Evolutionary conservation across 2,329 filamentous ascomycete genomes (phyloP).

Genomic region (Dothideomycetes sp.): DNA sequence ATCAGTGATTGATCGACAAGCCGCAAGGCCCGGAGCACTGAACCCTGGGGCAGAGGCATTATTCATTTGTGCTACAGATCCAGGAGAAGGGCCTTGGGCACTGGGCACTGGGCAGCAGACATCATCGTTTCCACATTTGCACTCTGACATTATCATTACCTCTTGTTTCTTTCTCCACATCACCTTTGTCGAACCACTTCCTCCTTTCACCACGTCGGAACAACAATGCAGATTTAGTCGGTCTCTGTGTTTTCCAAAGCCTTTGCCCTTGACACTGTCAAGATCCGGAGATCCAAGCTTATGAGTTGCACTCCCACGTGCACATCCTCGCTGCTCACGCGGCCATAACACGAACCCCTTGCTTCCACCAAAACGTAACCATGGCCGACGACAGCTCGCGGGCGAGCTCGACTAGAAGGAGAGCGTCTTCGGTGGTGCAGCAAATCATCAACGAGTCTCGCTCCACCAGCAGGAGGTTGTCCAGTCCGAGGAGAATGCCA

Average conservation of each 20-base stretch:
- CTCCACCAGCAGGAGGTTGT: not conserved
- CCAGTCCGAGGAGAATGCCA: constrained; percentile 10
- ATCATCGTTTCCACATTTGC: constrained; percentile 3
- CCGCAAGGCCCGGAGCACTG: too few relatives aligned
- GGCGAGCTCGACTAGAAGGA: constrained; percentile 6
- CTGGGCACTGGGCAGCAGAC: constrained; percentile 5
- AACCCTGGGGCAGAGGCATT: too few relatives aligned
- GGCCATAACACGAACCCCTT: not conserved
- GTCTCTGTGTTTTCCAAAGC: too few relatives aligned
- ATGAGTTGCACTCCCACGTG: constrained; percentile 6
- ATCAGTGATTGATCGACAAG: too few relatives aligned
- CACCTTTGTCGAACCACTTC: constrained; percentile 1
- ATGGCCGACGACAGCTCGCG: constrained; percentile 9
- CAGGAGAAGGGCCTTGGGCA: too few relatives aligned
- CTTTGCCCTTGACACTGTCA: not conserved
- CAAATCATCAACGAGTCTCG: constrained; percentile 9
- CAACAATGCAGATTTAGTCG: constrained; percentile 3
- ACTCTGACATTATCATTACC: not conserved
- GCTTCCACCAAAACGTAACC: not conserved
- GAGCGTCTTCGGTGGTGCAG: constrained; percentile 9
- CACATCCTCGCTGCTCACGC: not conserved
- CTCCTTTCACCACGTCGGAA: constrained; percentile 1
- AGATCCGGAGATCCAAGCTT: not conserved
- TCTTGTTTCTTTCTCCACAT: too few relatives aligned
- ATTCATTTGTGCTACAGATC: too few relatives aligned